Conservation (phyloP, 1,284 basidiomycete genomes). For the Takashimella tepidaria region DNA sequence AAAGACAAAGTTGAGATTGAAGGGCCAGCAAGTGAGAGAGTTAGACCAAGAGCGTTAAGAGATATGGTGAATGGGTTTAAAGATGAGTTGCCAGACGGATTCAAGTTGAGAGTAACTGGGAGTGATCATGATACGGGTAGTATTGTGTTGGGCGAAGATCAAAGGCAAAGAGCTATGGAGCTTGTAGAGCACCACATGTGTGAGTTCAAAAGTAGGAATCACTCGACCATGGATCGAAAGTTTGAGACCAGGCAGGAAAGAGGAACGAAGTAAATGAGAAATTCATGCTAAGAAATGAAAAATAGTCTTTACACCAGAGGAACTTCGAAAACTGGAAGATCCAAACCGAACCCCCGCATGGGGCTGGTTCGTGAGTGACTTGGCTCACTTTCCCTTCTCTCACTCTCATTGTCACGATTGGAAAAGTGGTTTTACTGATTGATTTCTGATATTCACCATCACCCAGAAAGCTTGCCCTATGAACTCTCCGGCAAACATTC, state of each 20-base stretch:
- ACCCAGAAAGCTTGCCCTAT: conserved; percentile 44
- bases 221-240: too few species aligned
- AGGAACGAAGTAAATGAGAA: not conserved
- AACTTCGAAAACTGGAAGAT: conserved; percentile 44
- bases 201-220: conserved; percentile 35
- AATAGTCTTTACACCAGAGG: conserved; percentile 44
- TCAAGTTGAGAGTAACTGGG: conserved; percentile 38
- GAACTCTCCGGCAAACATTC: conserved; percentile 43
- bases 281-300: too few species aligned
- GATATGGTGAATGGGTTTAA: conserved; percentile 39
- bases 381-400: not conserved
- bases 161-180: conserved; percentile 44
- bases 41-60: conserved; percentile 32
- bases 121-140: conserved; percentile 47
- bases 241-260: not conserved
- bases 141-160: conserved; percentile 46
- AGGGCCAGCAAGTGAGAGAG: conserved; percentile 27
- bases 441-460: too few species aligned
- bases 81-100: conserved; percentile 31
- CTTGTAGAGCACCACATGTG: conserved; percentile 41
- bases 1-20: conserved; percentile 18
- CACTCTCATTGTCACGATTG: not conserved
- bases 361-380: conserved; percentile 45
- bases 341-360: conserved; percentile 40
- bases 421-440: too few species aligned